These are phyloP conservation scores for Gelatoporia subvermispora DNA, from an alignment of 768 basidiomycete species.

Conservation along the genomic window DNA sequence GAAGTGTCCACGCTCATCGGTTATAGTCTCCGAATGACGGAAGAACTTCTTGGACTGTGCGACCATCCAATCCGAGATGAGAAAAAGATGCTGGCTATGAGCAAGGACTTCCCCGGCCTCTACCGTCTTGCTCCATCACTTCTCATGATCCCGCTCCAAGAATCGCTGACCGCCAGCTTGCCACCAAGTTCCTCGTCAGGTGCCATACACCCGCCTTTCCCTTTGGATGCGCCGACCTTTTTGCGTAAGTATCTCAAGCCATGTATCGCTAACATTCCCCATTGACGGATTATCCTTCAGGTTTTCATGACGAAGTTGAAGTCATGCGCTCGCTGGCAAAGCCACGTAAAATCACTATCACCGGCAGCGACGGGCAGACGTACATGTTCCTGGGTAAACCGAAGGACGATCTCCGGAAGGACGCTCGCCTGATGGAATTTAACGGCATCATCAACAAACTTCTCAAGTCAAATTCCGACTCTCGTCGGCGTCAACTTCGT, in stretches of 20 bases:
- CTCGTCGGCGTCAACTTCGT: constrained; percentile 87
- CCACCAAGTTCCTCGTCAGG: constrained; percentile 66
- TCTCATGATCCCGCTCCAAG: constrained; percentile 88
- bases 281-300: constrained; percentile 34
- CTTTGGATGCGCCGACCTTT: constrained; percentile 70
- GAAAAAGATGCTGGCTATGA: constrained; percentile 41
- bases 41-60: constrained; percentile 64
- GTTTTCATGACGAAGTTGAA: constrained; percentile 76
- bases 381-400: constrained; percentile 97
- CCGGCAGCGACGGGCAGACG: constrained; percentile 72
- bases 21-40: constrained; percentile 57
- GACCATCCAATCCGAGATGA: constrained; percentile 44
- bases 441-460: constrained; percentile 97
- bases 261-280: background rate
- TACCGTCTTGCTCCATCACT: constrained; percentile 51
- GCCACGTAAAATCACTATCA: constrained; percentile 86
- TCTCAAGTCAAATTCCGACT: constrained; percentile 89
- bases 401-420: constrained; percentile 95
- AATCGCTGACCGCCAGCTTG: constrained; percentile 84
- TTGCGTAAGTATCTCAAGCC: constrained; percentile 43
- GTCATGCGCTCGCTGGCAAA: constrained; percentile 89
- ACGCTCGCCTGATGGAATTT: constrained; percentile 96
- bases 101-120: constrained; percentile 50
- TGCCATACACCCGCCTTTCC: constrained; percentile 77
- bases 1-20: constrained; percentile 46